phyloP scores from a whole-genome alignment of 1,284 basidiomycete genomes.

The Leccinum pachyderme region DNA sequence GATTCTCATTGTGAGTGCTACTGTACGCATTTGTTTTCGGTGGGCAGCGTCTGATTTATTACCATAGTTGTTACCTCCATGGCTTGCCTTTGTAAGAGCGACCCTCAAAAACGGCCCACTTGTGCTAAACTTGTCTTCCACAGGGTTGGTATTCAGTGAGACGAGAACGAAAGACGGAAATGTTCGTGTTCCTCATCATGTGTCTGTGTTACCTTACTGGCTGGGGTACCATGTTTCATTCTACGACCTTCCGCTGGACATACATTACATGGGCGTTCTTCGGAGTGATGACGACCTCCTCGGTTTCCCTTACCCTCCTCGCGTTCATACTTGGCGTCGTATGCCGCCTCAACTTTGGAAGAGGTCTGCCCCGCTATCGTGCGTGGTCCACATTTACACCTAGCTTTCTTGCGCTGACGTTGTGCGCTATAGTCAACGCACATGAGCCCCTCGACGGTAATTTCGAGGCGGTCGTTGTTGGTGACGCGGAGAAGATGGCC shows the following conservation, averaged over 20 bases:
- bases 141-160: conserved; percentile 77
- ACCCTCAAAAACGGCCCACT: not conserved
- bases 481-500: conserved; percentile 57
- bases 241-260: conserved; percentile 71
- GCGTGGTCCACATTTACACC: conserved; percentile 30
- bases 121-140: conserved; percentile 12
- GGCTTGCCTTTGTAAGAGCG: conserved; percentile 55
- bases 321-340: conserved; percentile 60
- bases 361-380: conserved; percentile 67
- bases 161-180: conserved; percentile 56
- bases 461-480: conserved; percentile 38
- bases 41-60: conserved; percentile 9
- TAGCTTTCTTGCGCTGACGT: not conserved
- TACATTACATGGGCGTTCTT: conserved; percentile 76
- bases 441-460: conserved; percentile 51
- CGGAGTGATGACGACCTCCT: conserved; percentile 56
- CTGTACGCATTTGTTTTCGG: not conserved
- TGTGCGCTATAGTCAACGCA: conserved; percentile 47
- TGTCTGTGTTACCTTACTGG: conserved; percentile 60
- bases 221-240: conserved; percentile 71
- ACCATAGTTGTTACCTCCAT: conserved; percentile 59
- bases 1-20: conserved; percentile 53
- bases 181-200: conserved; percentile 61
- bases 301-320: conserved; percentile 54
- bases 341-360: conserved; percentile 73